Conservation (phyloP, 192 early-diverging fungal species). For the Coemansia sp. region DNA sequence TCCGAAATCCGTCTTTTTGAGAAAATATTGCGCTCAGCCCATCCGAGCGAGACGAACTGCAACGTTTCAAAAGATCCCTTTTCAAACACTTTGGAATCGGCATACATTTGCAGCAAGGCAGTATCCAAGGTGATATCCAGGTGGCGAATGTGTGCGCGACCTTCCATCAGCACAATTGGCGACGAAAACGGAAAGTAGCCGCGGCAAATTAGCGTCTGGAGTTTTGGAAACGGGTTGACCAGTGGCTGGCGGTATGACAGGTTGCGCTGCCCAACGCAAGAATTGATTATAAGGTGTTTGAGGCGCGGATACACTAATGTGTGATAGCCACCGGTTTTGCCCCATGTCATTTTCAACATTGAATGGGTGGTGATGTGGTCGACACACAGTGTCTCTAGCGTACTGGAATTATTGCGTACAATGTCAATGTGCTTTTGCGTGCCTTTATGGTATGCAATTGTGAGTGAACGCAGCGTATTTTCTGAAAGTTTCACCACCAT, state of each 20-base stretch:
- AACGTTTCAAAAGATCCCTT: constrained; percentile 10
- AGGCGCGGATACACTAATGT: constrained; percentile 32
- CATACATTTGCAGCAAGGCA: neutral
- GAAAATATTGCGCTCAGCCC: neutral
- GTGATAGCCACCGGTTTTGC: neutral
- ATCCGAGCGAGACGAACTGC: constrained; percentile 10
- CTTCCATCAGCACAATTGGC: constrained; percentile 9
- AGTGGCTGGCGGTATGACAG: neutral
- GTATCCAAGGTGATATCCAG: constrained; percentile 24
- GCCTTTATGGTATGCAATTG: constrained; percentile 15
- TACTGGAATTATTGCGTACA: constrained; percentile 19
- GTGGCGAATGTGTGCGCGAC: constrained; percentile 12
- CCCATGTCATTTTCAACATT: constrained; percentile 20
- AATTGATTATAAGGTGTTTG: constrained; percentile 11
- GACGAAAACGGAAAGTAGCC: constrained; percentile 18
- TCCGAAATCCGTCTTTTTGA: neutral
- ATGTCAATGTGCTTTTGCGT: constrained; percentile 21
- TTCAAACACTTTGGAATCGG: neutral
- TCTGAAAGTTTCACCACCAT: constrained; percentile 4
- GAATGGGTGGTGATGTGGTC: constrained; percentile 9
- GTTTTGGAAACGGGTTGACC: constrained; percentile 19
- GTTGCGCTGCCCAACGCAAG: constrained; percentile 1
- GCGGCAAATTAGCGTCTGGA: constrained; percentile 26
- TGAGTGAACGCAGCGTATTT: constrained; percentile 23
- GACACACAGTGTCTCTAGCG: constrained; percentile 21